Evolutionary conservation across 257 asterid genomes (phyloP).

Genomic region (Mentha longifolia): DNA sequence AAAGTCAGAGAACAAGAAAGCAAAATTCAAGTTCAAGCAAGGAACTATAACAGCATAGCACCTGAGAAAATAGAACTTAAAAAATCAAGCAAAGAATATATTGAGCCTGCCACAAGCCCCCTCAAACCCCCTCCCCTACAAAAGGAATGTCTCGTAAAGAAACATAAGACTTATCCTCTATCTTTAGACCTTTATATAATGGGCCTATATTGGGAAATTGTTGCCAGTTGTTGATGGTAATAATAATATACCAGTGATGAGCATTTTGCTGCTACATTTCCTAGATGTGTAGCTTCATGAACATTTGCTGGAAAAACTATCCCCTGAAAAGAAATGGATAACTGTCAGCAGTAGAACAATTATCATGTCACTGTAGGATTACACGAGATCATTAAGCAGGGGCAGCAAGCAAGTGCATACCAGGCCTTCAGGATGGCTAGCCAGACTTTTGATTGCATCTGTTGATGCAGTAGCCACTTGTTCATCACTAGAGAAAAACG

Average conservation of each 20-base stretch:
- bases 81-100: neutral
- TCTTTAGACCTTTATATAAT: neutral
- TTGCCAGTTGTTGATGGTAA: constrained; percentile 18
- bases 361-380: constrained; percentile 18
- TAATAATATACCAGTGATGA: constrained; percentile 80
- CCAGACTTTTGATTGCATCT: constrained; percentile 65
- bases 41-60: constrained; percentile 20
- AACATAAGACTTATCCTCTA: too few species aligned
- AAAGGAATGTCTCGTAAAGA: neutral
- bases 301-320: constrained; percentile 62
- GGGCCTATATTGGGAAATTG: constrained; percentile 19
- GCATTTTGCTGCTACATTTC: constrained; percentile 59
- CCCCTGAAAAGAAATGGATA: constrained; percentile 44
- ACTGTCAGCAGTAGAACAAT: constrained; percentile 26
- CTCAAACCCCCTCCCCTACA: neutral
- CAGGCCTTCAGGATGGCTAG: constrained; percentile 65
- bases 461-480: constrained; percentile 81
- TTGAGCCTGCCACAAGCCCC: neutral
- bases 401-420: constrained; percentile 49
- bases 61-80: constrained; percentile 5
- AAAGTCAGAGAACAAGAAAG: constrained; percentile 30
- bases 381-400: constrained; percentile 29
- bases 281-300: constrained; percentile 69
- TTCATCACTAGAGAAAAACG: constrained; percentile 64
- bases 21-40: constrained; percentile 22